Conservation (phyloP, 2,329 filamentous ascomycete species). For the Aureobasidium sp. region DNA sequence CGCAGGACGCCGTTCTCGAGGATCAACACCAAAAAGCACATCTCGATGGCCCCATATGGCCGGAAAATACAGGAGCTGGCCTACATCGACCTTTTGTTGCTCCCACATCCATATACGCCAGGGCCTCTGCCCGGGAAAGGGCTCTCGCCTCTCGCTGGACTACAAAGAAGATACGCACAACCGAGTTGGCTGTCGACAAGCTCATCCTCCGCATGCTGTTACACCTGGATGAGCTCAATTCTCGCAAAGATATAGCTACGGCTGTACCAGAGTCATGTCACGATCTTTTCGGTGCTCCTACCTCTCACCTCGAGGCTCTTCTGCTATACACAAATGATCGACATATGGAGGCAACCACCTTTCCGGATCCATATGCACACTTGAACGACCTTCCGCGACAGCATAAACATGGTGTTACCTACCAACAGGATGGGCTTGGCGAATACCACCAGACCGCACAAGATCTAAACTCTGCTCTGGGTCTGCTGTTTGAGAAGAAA, state of each 20-base stretch:
- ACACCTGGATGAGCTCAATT: conserved; percentile 20
- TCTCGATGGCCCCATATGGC: conserved; percentile 25
- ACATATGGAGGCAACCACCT: background rate
- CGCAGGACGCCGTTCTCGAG: conserved; percentile 10
- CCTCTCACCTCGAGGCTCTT: background rate
- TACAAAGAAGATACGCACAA: conserved; percentile 37
- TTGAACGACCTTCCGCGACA: background rate
- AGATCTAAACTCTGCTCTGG: conserved; percentile 23
- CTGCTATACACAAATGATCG: background rate
- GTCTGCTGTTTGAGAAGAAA: conserved; percentile 21
- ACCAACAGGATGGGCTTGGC: conserved; percentile 34
- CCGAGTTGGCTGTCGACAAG: conserved; percentile 35
- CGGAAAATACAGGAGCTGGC: conserved; percentile 34
- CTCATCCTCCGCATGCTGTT: conserved; percentile 33
- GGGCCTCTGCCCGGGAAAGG: conserved; percentile 26
- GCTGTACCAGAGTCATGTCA: conserved; percentile 23
- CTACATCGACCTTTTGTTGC: conserved; percentile 31
- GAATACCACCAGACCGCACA: conserved; percentile 25
- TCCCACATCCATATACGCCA: conserved; percentile 41
- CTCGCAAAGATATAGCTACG: conserved; percentile 18
- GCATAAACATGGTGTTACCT: conserved; percentile 21
- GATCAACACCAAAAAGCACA: background rate
- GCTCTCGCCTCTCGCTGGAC: conserved; percentile 30
- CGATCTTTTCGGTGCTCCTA: background rate
- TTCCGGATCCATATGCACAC: background rate